Evolutionary conservation across 805 yeast genomes (phyloP), one percentile per base, ranked within the genome.

Genomic region (Candida multigemmis): DNA sequence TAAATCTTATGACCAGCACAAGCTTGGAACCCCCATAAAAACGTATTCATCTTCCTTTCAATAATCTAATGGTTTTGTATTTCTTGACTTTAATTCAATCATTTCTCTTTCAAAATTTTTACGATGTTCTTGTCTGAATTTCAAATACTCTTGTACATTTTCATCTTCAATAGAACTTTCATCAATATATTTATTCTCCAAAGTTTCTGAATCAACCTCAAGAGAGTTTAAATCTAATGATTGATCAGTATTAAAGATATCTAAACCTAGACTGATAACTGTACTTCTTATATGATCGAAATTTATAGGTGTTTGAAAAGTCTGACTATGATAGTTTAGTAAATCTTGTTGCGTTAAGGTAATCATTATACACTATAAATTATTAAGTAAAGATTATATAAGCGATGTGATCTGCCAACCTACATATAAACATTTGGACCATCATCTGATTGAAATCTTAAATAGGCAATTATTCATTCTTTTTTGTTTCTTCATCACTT

Each of bases 401-500:
- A n/a, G n/a, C n/a, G n/a, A n/a, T n/a, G n/a, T n/a, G n/a, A n/a
- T n/a, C n/a, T n/a, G n/a, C n/a, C n/a, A n/a, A n/a, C n/a, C n/a
- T n/a, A n/a, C n/a, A n/a, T n/a, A n/a, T n/a, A n/a, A n/a, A n/a
- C n/a, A n/a, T n/a, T n/a, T n/a, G n/a, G n/a, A n/a, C n/a, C n/a
- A n/a, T n/a, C n/a, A n/a, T n/a, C n/a, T n/a, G n/a, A n/a, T n/a
- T n/a, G n/a, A n/a, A n/a, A n/a, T n/a, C n/a, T n/a, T n/a, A n/a
- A n/a, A n/a, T n/a, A n/a, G n/a, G n/a, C n/a, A 16, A 40, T 25
- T 37, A 33, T 15, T 31, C 19, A 14, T 40, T 40, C 33, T 40
- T 36, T 19, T 27, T 26, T 26, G 40, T 46, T 9, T 47, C 56
- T 23, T 38, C 50, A 28, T 77, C 87, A 13, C 66, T 71, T 45